Conservation (phyloP, 106 monocot genomes). For the Vanilla planifolia region DNA sequence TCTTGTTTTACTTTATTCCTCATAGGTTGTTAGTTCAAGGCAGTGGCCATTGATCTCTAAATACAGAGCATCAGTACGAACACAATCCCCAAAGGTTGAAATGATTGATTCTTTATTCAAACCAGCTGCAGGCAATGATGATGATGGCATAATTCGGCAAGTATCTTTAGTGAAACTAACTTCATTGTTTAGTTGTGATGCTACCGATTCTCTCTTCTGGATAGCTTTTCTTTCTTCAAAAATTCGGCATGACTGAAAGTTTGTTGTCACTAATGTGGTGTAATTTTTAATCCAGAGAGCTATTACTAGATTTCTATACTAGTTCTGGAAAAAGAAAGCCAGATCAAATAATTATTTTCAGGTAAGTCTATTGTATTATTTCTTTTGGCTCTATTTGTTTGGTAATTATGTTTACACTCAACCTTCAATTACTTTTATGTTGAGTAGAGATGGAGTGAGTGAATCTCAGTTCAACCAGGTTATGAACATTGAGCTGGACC, state of each 20-base stretch:
- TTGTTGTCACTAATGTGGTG: not conserved
- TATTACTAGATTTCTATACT: constrained; percentile 69
- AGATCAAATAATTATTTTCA: constrained; percentile 77
- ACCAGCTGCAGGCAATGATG: constrained; percentile 32
- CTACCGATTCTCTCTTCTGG: not conserved
- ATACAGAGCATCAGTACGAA: constrained; percentile 80
- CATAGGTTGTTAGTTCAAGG: constrained; percentile 88
- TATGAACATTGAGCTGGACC: constrained; percentile 85
- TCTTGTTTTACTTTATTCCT: not conserved
- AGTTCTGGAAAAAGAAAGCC: constrained; percentile 78
- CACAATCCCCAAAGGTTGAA: constrained; percentile 80
- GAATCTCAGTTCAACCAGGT: constrained; percentile 93
- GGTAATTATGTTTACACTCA: not conserved
- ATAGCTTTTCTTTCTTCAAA: not conserved
- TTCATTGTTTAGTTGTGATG: not conserved
- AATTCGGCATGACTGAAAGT: not conserved
- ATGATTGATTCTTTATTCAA: constrained; percentile 97
- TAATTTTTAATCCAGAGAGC: constrained; percentile 39
- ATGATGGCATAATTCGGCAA: constrained; percentile 67
- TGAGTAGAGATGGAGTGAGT: constrained; percentile 88
- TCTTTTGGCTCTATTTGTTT: not conserved
- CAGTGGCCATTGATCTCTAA: constrained; percentile 81
- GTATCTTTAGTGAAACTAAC: not conserved
- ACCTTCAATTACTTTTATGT: not conserved
- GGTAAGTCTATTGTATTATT: constrained; percentile 22